Conservation (phyloP, 2,329 filamentous ascomycete species). For the Talaromyces verruculosus region DNA sequence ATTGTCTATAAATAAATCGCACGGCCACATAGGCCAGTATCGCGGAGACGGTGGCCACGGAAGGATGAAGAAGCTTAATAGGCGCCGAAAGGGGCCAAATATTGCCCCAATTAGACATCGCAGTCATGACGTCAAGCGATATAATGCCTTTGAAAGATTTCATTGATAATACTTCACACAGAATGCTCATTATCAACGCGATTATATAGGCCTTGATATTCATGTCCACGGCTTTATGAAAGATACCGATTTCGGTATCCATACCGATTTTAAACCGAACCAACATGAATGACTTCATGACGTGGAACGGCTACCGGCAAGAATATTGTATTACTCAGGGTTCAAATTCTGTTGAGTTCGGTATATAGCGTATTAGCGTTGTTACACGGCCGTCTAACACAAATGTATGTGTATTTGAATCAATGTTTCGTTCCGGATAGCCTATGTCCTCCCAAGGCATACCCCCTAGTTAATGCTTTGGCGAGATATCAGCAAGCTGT, state of each 20-base stretch:
- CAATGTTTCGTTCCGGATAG: no score
- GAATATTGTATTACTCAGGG: no score
- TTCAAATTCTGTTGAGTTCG: no score
- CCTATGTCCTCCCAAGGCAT: no score
- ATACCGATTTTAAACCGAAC: conserved; percentile 13
- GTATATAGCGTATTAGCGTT: no score
- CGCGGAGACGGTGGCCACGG: background rate
- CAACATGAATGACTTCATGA: background rate
- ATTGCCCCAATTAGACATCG: background rate
- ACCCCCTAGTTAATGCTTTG: no score
- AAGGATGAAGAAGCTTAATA: background rate
- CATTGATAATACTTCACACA: background rate
- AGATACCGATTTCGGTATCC: conserved; percentile 16
- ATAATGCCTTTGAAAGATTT: no score
- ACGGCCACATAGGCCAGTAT: conserved; percentile 14
- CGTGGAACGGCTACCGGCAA: no score
- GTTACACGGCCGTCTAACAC: no score
- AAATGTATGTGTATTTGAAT: no score
- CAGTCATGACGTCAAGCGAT: background rate
- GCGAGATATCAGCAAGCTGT: no score
- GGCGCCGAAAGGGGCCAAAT: background rate
- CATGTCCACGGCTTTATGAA: background rate
- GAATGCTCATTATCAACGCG: background rate
- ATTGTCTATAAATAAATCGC: conserved; percentile 36
- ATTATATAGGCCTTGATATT: background rate